Evolutionary conservation across 169 alveolate species (phyloP).

Genomic region (Ichthyophthirius multifiliis): DNA sequence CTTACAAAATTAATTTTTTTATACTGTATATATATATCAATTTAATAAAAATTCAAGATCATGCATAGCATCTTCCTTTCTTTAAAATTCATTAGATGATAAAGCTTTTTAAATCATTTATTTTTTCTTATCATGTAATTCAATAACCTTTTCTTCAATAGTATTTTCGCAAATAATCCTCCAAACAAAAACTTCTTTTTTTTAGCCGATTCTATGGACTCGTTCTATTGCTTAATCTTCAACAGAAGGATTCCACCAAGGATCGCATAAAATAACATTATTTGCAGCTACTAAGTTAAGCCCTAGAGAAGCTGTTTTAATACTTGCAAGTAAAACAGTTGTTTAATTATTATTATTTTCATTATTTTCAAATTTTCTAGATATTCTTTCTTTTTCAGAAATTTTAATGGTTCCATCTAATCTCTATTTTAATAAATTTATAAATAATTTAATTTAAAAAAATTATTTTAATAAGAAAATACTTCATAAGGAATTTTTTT

Average conservation of each 20-base stretch:
- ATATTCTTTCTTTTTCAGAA: not conserved
- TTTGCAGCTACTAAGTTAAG: conserved; percentile 96
- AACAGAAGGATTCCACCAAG: conserved; percentile 99
- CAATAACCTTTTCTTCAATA: conserved; percentile 96
- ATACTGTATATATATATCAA: too few species aligned
- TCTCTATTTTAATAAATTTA: not conserved
- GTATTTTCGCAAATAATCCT: conserved; percentile 94
- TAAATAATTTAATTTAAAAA: not conserved
- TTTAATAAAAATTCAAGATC: too few species aligned
- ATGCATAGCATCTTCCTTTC: too few species aligned
- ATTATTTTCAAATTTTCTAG: not conserved
- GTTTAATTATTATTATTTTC: not conserved
- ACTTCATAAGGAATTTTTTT: not conserved
- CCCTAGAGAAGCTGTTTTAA: conserved; percentile 99
- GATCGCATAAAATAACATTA: conserved; percentile 94
- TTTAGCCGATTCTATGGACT: conserved; percentile 96
- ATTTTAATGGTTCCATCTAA: not conserved
- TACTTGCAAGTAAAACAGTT: conserved; percentile 86
- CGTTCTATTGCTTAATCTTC: conserved; percentile 98
- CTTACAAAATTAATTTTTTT: too few species aligned
- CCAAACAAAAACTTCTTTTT: conserved; percentile 90
- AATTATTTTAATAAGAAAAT: not conserved
- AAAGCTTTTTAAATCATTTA: not conserved
- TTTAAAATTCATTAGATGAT: too few species aligned
- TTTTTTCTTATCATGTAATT: conserved; percentile 89